Base-by-base conservation (phyloP, 1,139 yeast genomes). In the Yamadazyma aaseri region DNA sequence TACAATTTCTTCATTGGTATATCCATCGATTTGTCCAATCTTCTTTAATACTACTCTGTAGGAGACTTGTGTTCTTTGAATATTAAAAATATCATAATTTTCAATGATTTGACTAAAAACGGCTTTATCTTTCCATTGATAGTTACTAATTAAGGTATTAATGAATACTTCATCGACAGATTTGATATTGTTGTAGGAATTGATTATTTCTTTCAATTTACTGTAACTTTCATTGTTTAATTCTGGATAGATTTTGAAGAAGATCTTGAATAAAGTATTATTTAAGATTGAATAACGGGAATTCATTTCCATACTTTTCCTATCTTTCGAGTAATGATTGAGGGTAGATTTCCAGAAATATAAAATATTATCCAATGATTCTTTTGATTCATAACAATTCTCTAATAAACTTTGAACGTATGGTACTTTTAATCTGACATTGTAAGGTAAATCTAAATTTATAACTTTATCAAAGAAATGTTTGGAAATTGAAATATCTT, bases 1-100 rank as follows among this genome's bases (percentile, higher is more conserved):
- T 42, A 81, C 58, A 38, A 85, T 79, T 34, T 76, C 82, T 12
- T 61, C 63, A 32, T 72, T 66, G n/a, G 77, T 55, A 36, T 73
- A 76, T 27, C 74, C 77, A 17, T 47, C 41, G 35, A 86, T 70
- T 14, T 75, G 71, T 12, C 92, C 94, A 42, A 83, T 65, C 18
- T 90, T 81, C 56, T 87, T 87, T 51, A 89, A 69, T 25, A 79
- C 71, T 41, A 89, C 82, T 56, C 97, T 76, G 57, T 79, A 76
- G 14, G 92, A 79, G 21, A 86, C 90, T 33, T 79, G 78, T 9
- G 89, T 78, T 50, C 80, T 77, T 11, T 67, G 63, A 36, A 83
- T 74, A 32, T 74, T 64, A 53, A 79, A 81, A 16, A 74, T 58
- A 8, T 71, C 74, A 51, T 82, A 87, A 41, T 80, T 75, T 32